These are phyloP conservation scores for Pseudocercospora vitis DNA, from an alignment of 2,329 filamentous ascomycete genomes.

Conservation along the genomic window DNA sequence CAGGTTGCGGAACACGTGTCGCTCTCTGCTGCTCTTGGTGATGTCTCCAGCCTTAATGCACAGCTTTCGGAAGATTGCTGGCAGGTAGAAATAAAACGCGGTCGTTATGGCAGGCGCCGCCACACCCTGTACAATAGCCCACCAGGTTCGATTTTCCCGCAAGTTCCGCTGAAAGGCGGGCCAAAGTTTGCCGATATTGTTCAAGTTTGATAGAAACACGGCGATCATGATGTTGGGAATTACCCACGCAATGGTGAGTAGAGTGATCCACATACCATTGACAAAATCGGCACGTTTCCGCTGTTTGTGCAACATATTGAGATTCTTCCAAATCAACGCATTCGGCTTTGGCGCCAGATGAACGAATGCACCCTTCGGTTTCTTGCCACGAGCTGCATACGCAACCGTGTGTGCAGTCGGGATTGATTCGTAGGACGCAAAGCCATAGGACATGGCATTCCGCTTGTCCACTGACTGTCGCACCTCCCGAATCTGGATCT, in stretches of 20 bases:
- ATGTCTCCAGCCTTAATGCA: slow-evolving; percentile 81
- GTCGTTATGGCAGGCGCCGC: slow-evolving; percentile 84
- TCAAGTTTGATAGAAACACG: slow-evolving; percentile 84
- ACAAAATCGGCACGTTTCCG: slow-evolving; percentile 72
- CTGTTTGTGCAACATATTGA: slow-evolving; percentile 67
- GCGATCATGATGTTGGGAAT: slow-evolving; percentile 92
- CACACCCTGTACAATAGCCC: slow-evolving; percentile 91
- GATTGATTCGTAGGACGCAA: slow-evolving; percentile 89
- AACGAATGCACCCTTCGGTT: slow-evolving; percentile 74
- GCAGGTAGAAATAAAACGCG: slow-evolving; percentile 80
- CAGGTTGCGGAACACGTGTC: slow-evolving; percentile 85
- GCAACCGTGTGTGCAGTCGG: slow-evolving; percentile 85
- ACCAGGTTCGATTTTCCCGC: slow-evolving; percentile 62
- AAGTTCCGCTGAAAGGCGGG: slow-evolving; percentile 67
- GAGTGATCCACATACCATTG: slow-evolving; percentile 78
- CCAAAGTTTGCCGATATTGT: slow-evolving; percentile 80
- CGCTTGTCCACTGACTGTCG: slow-evolving; percentile 80
- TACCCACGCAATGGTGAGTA: slow-evolving; percentile 83
- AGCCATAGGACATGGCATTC: slow-evolving; percentile 86
- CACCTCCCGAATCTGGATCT: slow-evolving; percentile 80
- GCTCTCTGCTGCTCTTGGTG: slow-evolving; percentile 88
- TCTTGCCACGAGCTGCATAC: slow-evolving; percentile 76
- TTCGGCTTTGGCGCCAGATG: slow-evolving; percentile 79
- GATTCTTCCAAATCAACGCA: slow-evolving; percentile 95
- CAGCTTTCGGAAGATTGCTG: slow-evolving; percentile 85